These are phyloP conservation scores for Phytophthora podocarpi DNA, from an alignment of 352 stramenopile species.

Conservation along the genomic window DNA sequence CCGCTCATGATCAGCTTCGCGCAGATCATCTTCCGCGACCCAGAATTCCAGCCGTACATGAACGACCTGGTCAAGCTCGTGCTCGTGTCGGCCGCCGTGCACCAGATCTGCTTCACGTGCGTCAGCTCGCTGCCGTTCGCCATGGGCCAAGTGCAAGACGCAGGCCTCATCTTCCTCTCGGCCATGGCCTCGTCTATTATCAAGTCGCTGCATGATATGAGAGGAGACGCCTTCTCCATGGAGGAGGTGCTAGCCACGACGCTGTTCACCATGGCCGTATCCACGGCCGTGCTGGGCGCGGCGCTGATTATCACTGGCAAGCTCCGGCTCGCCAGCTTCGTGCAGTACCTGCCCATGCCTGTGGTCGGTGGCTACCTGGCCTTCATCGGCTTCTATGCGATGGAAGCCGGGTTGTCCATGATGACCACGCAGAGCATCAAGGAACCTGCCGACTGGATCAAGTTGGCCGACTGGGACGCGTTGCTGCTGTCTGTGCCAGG, in stretches of 20 bases:
- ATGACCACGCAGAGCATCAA: slow-evolving; percentile 93
- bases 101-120: slow-evolving; percentile 86
- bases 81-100: slow-evolving; percentile 79
- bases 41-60: slow-evolving; percentile 92
- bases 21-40: slow-evolving; percentile 95
- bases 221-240: slow-evolving; percentile 71
- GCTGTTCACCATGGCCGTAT: slow-evolving; percentile 93
- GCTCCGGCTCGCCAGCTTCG: slow-evolving; percentile 94
- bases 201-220: slow-evolving; percentile 65
- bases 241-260: slow-evolving; percentile 92
- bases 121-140: slow-evolving; percentile 96
- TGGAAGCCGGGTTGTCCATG: slow-evolving; percentile 83
- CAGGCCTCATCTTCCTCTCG: slow-evolving; percentile 98
- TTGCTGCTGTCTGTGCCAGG: slow-evolving; percentile 89
- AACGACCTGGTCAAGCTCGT: slow-evolving; percentile 96
- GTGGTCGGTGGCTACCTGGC: slow-evolving; percentile 98
- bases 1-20: slow-evolving; percentile 92
- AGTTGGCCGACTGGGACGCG: slow-evolving; percentile 75
- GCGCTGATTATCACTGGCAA: slow-evolving; percentile 95
- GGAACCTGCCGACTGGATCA: slow-evolving; percentile 81
- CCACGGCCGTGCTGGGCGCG: slow-evolving; percentile 92
- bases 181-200: slow-evolving; percentile 94
- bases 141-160: slow-evolving; percentile 98
- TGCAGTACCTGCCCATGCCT: slow-evolving; percentile 97
- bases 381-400: slow-evolving; percentile 95